These are phyloP conservation scores for Oldenlandia corymbosa DNA, from an alignment of 257 asterid genomes.

Conservation along the genomic window DNA sequence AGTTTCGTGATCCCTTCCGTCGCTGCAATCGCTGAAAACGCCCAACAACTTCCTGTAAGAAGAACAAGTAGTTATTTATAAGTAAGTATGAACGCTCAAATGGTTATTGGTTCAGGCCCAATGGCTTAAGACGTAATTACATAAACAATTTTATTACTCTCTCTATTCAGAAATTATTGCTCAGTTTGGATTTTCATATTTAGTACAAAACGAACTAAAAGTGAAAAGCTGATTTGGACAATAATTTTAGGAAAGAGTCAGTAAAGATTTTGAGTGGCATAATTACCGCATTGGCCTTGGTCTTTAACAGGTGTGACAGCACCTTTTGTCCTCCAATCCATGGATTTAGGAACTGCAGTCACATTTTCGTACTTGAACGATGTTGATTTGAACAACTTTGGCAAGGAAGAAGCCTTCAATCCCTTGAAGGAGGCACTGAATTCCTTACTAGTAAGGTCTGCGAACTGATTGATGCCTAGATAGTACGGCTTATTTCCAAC, in stretches of 20 bases:
- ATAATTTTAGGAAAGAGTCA: too few relatives aligned
- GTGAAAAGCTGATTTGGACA: too few relatives aligned
- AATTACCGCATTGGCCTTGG: constrained; percentile 30
- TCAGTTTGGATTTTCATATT: too few relatives aligned
- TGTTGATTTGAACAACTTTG: background rate
- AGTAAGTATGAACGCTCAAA: too few relatives aligned
- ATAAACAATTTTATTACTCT: too few relatives aligned
- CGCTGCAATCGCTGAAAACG: constrained; percentile 4
- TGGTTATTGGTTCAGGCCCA: too few relatives aligned
- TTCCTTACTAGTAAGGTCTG: constrained; percentile 21
- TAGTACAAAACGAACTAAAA: too few relatives aligned
- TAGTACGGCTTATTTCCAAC: constrained; percentile 14
- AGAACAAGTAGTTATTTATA: too few relatives aligned
- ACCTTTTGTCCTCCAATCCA: constrained; percentile 28
- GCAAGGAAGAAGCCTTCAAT: constrained; percentile 6
- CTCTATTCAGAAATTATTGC: too few relatives aligned
- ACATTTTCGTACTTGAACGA: constrained; percentile 20
- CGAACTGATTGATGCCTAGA: constrained; percentile 21
- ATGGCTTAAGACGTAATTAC: too few relatives aligned
- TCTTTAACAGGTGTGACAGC: constrained; percentile 24
- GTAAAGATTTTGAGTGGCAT: too few relatives aligned
- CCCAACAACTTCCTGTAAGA: constrained; percentile 9
- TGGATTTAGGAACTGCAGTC: constrained; percentile 13
- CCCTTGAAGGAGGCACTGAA: constrained; percentile 20
- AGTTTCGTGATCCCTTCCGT: background rate